Percentiles rank a stretch among this genome's conserved stretches.
These are phyloP conservation scores for Gossypioides kirkii DNA, from an alignment of 345 rosid species.

Conservation along the genomic window DNA sequence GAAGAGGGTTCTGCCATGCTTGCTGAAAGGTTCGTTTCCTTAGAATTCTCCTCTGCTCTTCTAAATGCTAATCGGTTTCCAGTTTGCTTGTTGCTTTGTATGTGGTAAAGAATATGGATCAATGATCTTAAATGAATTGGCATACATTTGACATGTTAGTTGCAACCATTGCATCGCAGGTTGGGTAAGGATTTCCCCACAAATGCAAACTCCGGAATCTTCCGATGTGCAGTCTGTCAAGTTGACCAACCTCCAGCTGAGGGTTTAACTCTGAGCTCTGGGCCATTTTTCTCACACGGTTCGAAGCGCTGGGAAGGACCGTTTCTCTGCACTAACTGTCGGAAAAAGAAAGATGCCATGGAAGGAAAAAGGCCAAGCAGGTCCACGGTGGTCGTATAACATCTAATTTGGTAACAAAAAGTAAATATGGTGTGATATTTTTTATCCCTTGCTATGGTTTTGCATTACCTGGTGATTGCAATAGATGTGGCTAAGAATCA, in stretches of 20 bases:
- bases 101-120: background rate
- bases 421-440: constrained; percentile 43
- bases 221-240: constrained; percentile 95
- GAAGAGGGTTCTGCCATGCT: constrained; percentile 99
- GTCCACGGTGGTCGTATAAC: constrained; percentile 47
- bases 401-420: constrained; percentile 27
- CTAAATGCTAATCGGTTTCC: background rate
- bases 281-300: constrained; percentile 55
- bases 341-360: constrained; percentile 97
- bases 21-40: constrained; percentile 63
- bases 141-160: background rate
- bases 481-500: constrained; percentile 35
- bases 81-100: background rate
- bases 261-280: constrained; percentile 48
- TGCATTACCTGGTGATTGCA: constrained; percentile 21
- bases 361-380: constrained; percentile 87
- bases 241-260: constrained; percentile 68
- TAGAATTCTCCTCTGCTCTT: background rate
- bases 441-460: constrained; percentile 38
- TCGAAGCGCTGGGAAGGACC: constrained; percentile 95
- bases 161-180: constrained; percentile 37
- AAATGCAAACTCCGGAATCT: constrained; percentile 46
- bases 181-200: constrained; percentile 68
- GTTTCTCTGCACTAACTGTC: constrained; percentile 72
- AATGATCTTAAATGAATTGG: background rate